Percentiles rank a stretch among this genome's conserved stretches.
Evolutionary conservation across 768 basidiomycete genomes (phyloP).

Genomic region (Gautieria morchelliformis): DNA sequence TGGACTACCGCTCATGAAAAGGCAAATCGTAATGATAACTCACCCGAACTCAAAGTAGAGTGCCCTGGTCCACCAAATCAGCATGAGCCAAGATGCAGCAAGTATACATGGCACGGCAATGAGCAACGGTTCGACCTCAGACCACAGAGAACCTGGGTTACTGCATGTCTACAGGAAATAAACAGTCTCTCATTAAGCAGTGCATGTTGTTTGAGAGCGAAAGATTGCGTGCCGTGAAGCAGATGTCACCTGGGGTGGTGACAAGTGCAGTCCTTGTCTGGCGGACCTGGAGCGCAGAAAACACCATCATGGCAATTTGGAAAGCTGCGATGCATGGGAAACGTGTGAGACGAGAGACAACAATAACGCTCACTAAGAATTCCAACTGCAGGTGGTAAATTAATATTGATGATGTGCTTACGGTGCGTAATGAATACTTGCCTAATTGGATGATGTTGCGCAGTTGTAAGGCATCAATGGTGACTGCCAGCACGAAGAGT

Average conservation of each 20-base stretch:
- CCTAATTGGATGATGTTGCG: slow-evolving; percentile 70
- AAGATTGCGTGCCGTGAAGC: slow-evolving; percentile 32
- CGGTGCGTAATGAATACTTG: background rate
- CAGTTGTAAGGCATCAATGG: slow-evolving; percentile 69
- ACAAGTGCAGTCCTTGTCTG: slow-evolving; percentile 62
- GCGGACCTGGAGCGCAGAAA: slow-evolving; percentile 66
- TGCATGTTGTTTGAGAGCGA: background rate
- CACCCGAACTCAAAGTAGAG: slow-evolving; percentile 81
- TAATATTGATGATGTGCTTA: background rate
- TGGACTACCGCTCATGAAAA: background rate
- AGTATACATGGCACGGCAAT: slow-evolving; percentile 68
- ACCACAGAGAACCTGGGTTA: slow-evolving; percentile 49
- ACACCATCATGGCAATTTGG: slow-evolving; percentile 64
- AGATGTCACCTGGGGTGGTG: slow-evolving; percentile 20
- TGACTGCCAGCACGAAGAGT: slow-evolving; percentile 71
- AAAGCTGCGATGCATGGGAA: slow-evolving; percentile 39
- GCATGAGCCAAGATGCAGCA: slow-evolving; percentile 49
- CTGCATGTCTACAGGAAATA: slow-evolving; percentile 31
- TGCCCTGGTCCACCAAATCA: slow-evolving; percentile 60
- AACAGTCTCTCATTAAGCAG: background rate
- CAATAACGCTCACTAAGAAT: slow-evolving; percentile 43
- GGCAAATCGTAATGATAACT: slow-evolving; percentile 14
- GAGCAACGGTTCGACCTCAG: slow-evolving; percentile 51
- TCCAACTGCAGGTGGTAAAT: slow-evolving; percentile 29
- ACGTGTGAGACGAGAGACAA: background rate